phyloP scores from a whole-genome alignment of 2,329 filamentous ascomycete species.

The Amauroascus verrucosus region DNA sequence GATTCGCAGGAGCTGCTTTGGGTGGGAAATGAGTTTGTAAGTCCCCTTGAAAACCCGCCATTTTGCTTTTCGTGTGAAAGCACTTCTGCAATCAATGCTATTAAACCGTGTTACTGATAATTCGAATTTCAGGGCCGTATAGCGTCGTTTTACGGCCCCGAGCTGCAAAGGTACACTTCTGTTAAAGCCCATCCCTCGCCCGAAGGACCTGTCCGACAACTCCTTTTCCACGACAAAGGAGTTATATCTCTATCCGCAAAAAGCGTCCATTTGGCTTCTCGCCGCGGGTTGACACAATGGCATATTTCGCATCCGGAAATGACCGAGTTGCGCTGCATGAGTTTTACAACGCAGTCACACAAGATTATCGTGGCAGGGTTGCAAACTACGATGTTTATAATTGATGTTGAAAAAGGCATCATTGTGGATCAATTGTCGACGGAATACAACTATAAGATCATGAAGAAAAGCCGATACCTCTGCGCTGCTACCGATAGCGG shows the following conservation, averaged over 20 bases:
- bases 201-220: slow-evolving; percentile 74
- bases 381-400: slow-evolving; percentile 73
- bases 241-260: slow-evolving; percentile 73
- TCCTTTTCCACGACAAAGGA: slow-evolving; percentile 84
- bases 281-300: slow-evolving; percentile 78
- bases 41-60: slow-evolving; percentile 21
- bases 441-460: slow-evolving; percentile 71
- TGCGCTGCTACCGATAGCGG: slow-evolving; percentile 81
- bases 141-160: slow-evolving; percentile 74
- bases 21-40: slow-evolving; percentile 82
- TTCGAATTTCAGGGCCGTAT: slow-evolving; percentile 59
- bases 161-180: slow-evolving; percentile 82
- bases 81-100: not conserved
- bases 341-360: slow-evolving; percentile 77
- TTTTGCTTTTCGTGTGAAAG: not conserved
- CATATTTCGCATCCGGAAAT: slow-evolving; percentile 71
- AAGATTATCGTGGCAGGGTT: slow-evolving; percentile 79
- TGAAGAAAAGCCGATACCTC: slow-evolving; percentile 80
- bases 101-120: not conserved
- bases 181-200: slow-evolving; percentile 64
- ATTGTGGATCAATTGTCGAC: slow-evolving; percentile 63
- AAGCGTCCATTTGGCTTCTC: slow-evolving; percentile 78
- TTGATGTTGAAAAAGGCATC: slow-evolving; percentile 61
- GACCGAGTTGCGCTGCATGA: slow-evolving; percentile 86
- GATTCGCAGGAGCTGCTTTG: slow-evolving; percentile 80